Percentiles rank a stretch among this genome's conserved stretches.
Conservation (phyloP, 257 asterid species). For the Nemophila menziesii region DNA sequence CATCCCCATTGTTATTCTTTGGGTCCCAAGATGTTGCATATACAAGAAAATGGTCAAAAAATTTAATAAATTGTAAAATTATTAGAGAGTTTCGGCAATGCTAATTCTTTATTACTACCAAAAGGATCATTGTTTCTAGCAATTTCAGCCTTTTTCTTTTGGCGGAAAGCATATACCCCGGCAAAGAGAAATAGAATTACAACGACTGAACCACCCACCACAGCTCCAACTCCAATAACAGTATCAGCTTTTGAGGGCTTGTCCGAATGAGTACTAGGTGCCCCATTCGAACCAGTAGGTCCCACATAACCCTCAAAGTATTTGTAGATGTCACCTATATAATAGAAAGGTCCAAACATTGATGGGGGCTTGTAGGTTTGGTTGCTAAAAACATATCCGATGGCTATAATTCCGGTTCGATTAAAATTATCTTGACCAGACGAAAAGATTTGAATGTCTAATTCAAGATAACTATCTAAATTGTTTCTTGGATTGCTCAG, state of each 20-base stretch:
- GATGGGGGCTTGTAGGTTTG: conserved; percentile 74
- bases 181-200: conserved; percentile 38
- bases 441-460: conserved; percentile 53
- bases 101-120: conserved; percentile 31
- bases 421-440: conserved; percentile 40
- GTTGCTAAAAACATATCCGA: conserved; percentile 60
- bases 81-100: neutral
- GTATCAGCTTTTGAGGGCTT: conserved; percentile 26
- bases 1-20: conserved; percentile 51
- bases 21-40: conserved; percentile 70
- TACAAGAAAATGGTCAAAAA: conserved; percentile 10
- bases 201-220: conserved; percentile 50
- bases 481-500: conserved; percentile 44
- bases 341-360: conserved; percentile 59
- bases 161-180: conserved; percentile 66
- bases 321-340: conserved; percentile 29
- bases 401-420: conserved; percentile 38
- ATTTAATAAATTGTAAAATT: neutral
- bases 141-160: conserved; percentile 56
- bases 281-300: conserved; percentile 8
- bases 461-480: conserved; percentile 32
- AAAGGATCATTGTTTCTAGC: conserved; percentile 69
- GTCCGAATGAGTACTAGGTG: conserved; percentile 18
- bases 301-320: conserved; percentile 37
- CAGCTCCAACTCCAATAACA: conserved; percentile 77